Percentiles rank a stretch among this genome's conserved stretches.
Evolutionary conservation across 768 basidiomycete species (phyloP).

Genomic region (Neoboletus magnificus): DNA sequence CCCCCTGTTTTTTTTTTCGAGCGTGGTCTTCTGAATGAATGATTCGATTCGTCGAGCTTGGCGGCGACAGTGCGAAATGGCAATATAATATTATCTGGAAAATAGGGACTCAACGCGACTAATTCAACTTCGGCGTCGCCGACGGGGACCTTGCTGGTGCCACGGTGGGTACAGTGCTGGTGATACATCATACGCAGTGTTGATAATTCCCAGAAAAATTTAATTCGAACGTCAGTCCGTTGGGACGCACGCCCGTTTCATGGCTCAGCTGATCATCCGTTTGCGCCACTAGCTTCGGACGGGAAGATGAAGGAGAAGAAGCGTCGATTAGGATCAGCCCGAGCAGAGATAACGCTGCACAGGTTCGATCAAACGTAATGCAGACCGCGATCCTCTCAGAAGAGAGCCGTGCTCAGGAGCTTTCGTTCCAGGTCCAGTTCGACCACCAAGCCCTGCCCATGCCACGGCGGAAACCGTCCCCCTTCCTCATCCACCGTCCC

Average conservation of each 20-base stretch:
- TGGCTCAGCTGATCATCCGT: slow-evolving; percentile 1
- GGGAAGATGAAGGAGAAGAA: not conserved
- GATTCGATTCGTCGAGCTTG: not conserved
- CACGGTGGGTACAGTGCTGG: no score
- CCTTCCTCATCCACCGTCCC: slow-evolving; percentile 29
- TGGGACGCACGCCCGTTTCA: no score
- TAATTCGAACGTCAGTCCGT: no score
- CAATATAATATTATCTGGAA: not conserved
- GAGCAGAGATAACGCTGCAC: slow-evolving; percentile 1
- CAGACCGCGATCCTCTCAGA: slow-evolving; percentile 28
- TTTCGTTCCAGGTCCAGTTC: slow-evolving; percentile 53
- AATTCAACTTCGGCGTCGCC: no score
- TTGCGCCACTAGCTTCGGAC: not conserved
- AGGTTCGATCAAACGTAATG: not conserved
- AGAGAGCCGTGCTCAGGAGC: slow-evolving; percentile 39
- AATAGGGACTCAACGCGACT: not conserved
- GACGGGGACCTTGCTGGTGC: no score
- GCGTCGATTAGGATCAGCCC: no score
- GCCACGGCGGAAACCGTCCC: slow-evolving; percentile 36
- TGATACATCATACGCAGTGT: no score
- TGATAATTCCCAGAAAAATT: no score
- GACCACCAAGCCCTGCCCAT: slow-evolving; percentile 49
- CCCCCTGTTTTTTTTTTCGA: not conserved
- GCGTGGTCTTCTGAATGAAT: not conserved
- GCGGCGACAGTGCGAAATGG: slow-evolving; percentile 1